phyloP scores from a whole-genome alignment of 2,329 filamentous ascomycete species.

The Volutella citrinella region DNA sequence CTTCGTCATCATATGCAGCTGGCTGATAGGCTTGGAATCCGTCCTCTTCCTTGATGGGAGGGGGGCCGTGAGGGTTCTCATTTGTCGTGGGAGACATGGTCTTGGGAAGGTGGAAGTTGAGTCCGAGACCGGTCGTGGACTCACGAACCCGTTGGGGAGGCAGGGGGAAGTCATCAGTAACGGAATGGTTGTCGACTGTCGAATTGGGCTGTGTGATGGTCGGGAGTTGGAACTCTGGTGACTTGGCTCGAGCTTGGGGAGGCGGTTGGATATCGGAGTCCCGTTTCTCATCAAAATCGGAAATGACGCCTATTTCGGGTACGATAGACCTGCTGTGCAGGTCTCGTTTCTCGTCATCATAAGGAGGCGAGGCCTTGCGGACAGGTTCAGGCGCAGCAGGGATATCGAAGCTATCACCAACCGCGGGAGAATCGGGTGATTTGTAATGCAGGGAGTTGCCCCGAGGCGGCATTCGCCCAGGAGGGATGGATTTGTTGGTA shows the following conservation, averaged over 20 bases:
- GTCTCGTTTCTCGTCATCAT: constrained; percentile 23
- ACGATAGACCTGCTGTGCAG: constrained; percentile 33
- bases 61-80: constrained; percentile 18
- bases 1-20: constrained; percentile 31
- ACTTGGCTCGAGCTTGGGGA: constrained; percentile 27
- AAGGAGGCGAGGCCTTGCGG: constrained; percentile 19
- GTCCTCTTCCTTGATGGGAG: constrained; percentile 18
- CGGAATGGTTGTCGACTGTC: constrained; percentile 11
- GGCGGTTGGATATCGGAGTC: constrained; percentile 29
- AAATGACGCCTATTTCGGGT: constrained; percentile 37
- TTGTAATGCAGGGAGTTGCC: constrained; percentile 45
- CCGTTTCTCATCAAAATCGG: constrained; percentile 28
- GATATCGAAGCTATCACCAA: constrained; percentile 36
- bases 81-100: constrained; percentile 19
- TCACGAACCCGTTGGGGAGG: constrained; percentile 25
- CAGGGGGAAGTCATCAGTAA: constrained; percentile 20
- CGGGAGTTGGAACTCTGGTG: constrained; percentile 22
- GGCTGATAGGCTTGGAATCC: constrained; percentile 23
- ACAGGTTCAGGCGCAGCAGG: constrained; percentile 29
- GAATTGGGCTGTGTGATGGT: constrained; percentile 15
- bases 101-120: constrained; percentile 35
- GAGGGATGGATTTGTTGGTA: constrained; percentile 20
- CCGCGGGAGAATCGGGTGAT: constrained; percentile 31
- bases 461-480: constrained; percentile 28
- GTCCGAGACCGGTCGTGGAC: constrained; percentile 30